A percentile compares a stretch with the other conserved stretches of the same genome.
Evolutionary conservation across 2,329 filamentous ascomycete species (phyloP).

Genomic region (Botrytis fragariae): DNA sequence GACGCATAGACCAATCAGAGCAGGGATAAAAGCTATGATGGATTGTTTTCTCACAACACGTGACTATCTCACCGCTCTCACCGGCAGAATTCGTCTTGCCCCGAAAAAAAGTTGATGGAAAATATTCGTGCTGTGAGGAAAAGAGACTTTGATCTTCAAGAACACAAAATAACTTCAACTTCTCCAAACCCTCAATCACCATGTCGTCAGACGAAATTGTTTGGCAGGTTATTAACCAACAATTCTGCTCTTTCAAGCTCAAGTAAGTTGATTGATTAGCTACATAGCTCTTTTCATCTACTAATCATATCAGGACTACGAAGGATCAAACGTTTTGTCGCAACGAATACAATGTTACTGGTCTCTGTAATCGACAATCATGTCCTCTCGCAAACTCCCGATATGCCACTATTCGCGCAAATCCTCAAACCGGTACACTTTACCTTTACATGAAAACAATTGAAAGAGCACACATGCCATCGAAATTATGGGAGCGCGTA

Average conservation of each 20-base stretch:
- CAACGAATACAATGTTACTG: conserved; percentile 86
- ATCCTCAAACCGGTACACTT: conserved; percentile 75
- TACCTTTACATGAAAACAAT: conserved; percentile 98
- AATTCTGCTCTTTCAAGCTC: conserved; percentile 92
- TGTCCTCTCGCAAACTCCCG: conserved; percentile 88
- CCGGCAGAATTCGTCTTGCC: conserved; percentile 9
- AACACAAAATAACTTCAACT: not conserved
- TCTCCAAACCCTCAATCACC: conserved; percentile 25
- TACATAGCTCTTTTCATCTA: conserved; percentile 35
- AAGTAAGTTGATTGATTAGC: conserved; percentile 56
- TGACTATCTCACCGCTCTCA: not conserved
- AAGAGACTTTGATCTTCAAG: conserved; percentile 1
- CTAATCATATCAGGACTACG: conserved; percentile 56
- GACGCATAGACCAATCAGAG: conserved; percentile 4
- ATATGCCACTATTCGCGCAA: conserved; percentile 86
- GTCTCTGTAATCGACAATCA: conserved; percentile 81
- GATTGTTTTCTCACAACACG: not conserved
- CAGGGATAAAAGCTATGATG: not conserved
- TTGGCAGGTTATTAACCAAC: conserved; percentile 95
- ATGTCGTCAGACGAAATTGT: conserved; percentile 97
- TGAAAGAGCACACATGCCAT: conserved; percentile 82
- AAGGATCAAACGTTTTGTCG: conserved; percentile 92
- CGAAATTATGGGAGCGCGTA: conserved; percentile 92
- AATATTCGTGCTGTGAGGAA: conserved; percentile 8
- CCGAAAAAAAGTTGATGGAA: conserved; percentile 19